Base-by-base conservation (phyloP, 2,329 filamentous ascomycete genomes). In the Biscogniauxia mediterranea region DNA sequence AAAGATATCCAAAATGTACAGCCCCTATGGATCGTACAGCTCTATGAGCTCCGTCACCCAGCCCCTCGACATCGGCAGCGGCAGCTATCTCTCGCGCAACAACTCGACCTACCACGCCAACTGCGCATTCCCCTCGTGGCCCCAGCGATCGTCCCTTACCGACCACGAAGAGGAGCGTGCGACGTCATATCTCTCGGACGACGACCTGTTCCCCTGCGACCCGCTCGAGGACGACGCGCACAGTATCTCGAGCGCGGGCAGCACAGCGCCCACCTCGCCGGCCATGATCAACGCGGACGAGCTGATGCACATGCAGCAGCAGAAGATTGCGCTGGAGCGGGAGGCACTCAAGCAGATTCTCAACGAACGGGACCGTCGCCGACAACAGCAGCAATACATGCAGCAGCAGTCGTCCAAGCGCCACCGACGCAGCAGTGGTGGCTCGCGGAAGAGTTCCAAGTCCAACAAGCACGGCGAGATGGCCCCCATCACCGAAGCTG, bases 101-200 rank as follows among this genome's bases (percentile, higher is more conserved):
- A 65, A 67, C 57, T 65, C 67, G 1, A 56, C 64, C 5, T 71
- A 74, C 67, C 67, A 70, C 64, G 61, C 69, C n/a, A 71, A 64
- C 67, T 80, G 77, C 72, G 78, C 78, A 15, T 79, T 74, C 61
- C 78, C 78, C 4, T 78, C 76, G 38, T 80, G 78, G 78, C 77
- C 77, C 3, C 76, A 76, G 21, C 70, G 78, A 13, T 72, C 73
- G 0, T 77, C 76, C 2, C 72, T 79, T 25, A 70, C 66, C 61
- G 64, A 68, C 46, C 64, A 62, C 28, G 49, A 61, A 49, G 61
- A 64, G 52, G 74, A 79, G 66, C 79, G 80, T 61, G 80, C 83
- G 19, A 81, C 82, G 2, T 84, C 83, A 0, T 86, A 81, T 74
- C 79, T 88, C 64, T 86, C 85, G 51, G 86, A 89, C 77, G 86